Evolutionary conservation across 2,329 filamentous ascomycete genomes (phyloP), one percentile per base, ranked within the genome.

Genomic region (Calonectria leucothoes): DNA sequence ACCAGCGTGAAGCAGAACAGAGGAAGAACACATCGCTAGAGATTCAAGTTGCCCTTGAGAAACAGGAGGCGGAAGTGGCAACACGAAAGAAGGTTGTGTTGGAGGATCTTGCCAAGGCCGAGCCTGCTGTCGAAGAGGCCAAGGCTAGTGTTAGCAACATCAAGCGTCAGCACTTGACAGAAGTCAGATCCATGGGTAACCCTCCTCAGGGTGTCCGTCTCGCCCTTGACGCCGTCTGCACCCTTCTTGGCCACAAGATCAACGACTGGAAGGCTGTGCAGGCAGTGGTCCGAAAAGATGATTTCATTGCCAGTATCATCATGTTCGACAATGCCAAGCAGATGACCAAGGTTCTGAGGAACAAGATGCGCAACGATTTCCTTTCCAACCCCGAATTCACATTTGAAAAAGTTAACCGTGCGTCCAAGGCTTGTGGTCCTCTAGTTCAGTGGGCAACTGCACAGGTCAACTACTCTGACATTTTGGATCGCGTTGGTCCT

Each of bases 141-240:
- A 95, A 97, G 87, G 95, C 95, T 83, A 98, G 96, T 86, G 97
- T 99, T 84, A 97, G 94, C 87, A 98, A 97, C 88, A 99, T 99
- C 88, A 99, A 98, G 88, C 93, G 94, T 82, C 95, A 98, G 83
- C 97, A 99, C 84, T 89, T 99, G 77, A 98, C 96, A 15, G 97
- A 99, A 92, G 96, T 99, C 65, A 93, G 97, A 82, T 98, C 96
- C 77, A 98, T 99, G 97, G 92, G 93, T 77, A 97, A 95, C 80
- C 97, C 97, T 8, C 97, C 97, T 11, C 89, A 92, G 78, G 95
- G 95, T 88, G 97, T 99, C 79, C 93, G 95, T 82, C 91, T 98
- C 79, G 95, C 97, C 2, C 89, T 99, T 71, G 96, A 98, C 82
- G 95, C 97, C n/a, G 97, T 99, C 7, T 98, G 97, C 87, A 97